Conservation (phyloP, 1,284 basidiomycete species). For the Ustilago xerochloae region DNA sequence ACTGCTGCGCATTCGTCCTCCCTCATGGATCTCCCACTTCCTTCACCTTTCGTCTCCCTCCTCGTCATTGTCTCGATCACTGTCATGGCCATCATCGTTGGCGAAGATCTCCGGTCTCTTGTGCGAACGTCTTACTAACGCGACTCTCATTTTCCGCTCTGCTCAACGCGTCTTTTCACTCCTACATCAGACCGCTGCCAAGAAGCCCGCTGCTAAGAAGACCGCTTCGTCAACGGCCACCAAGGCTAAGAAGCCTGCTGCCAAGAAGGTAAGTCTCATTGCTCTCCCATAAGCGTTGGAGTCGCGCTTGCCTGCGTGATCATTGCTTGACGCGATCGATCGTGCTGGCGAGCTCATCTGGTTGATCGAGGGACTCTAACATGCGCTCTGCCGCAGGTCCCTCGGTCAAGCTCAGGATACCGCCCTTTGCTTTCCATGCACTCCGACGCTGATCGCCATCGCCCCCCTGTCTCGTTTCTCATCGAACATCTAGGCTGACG, state of each 20-base stretch:
- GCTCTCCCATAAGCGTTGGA: constrained; percentile 7
- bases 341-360: constrained; percentile 3
- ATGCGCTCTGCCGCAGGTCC: constrained; percentile 8
- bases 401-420: not conserved
- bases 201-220: constrained; percentile 58
- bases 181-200: constrained; percentile 33
- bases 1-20: constrained; percentile 18
- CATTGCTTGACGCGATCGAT: not conserved
- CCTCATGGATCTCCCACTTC: constrained; percentile 9
- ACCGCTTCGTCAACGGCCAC: constrained; percentile 51
- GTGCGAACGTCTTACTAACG: not conserved
- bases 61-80: not conserved
- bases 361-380: not conserved
- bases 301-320: constrained; percentile 4
- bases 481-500: constrained; percentile 48
- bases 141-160: not conserved
- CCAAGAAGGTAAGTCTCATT: constrained; percentile 56
- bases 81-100: not conserved
- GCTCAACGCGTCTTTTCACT: no score
- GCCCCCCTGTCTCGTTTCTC: constrained; percentile 16
- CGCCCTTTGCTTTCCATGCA: not conserved
- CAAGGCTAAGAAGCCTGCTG: constrained; percentile 64
- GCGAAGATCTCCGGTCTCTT: not conserved
- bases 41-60: not conserved
- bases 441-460: constrained; percentile 39